Percentiles rank a stretch among this genome's conserved stretches.
These are phyloP conservation scores for Yarrowia galli DNA, from an alignment of 1,139 yeast genomes.

Conservation along the genomic window DNA sequence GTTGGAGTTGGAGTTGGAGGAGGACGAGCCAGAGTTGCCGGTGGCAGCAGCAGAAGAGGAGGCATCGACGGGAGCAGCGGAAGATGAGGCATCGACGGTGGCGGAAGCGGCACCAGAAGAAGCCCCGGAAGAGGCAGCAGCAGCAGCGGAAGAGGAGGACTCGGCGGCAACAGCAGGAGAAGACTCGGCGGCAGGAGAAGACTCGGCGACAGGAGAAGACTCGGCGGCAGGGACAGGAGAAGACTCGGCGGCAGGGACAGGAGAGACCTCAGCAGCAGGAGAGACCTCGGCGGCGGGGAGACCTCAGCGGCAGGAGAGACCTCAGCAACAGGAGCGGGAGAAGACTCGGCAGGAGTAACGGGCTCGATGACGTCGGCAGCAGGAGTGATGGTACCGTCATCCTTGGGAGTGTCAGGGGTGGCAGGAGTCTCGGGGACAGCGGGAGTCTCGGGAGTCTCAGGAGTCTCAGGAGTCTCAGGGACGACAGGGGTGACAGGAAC, in stretches of 20 bases:
- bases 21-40: background rate
- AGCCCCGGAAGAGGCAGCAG: background rate
- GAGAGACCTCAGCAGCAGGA: background rate
- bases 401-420: too few species aligned
- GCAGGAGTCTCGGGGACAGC: too few species aligned
- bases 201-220: background rate
- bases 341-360: too few species aligned
- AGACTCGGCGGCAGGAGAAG: background rate
- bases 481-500: background rate
- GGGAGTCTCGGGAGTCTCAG: background rate
- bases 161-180: background rate
- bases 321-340: too few species aligned
- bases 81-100: background rate
- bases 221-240: background rate
- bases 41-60: background rate
- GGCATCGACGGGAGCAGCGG: background rate
- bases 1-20: background rate
- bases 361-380: too few species aligned
- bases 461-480: background rate
- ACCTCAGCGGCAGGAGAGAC: too few species aligned
- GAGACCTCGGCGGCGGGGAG: too few species aligned
- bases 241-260: background rate
- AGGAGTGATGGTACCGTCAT: too few species aligned
- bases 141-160: background rate
- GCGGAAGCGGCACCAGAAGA: background rate